phyloP scores from a whole-genome alignment of 129 eudicot species.

The Centaurea solstitialis region DNA sequence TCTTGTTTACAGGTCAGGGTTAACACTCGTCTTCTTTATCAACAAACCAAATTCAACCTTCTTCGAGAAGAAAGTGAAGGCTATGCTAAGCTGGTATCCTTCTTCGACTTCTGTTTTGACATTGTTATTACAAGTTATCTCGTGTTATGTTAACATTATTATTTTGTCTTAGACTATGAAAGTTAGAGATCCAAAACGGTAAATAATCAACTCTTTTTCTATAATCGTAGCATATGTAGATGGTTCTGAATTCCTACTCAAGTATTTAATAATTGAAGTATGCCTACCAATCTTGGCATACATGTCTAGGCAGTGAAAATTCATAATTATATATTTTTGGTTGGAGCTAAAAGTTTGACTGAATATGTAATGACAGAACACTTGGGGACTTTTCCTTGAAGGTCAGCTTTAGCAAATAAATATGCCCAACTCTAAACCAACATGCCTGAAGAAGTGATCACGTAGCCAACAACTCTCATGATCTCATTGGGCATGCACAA shows the following conservation, averaged over 20 bases:
- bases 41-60: constrained; percentile 96
- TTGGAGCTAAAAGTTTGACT: neutral
- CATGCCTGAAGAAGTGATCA: neutral
- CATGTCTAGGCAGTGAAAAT: neutral
- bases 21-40: constrained; percentile 97
- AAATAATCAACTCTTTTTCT: neutral
- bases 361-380: neutral
- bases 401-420: neutral
- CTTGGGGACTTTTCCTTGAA: neutral
- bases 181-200: constrained; percentile 5
- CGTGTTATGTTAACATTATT: neutral
- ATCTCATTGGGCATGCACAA: neutral
- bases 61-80: constrained; percentile 99
- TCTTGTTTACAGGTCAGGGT: constrained; percentile 84
- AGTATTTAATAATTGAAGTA: neutral
- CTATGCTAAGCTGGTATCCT: constrained; percentile 95
- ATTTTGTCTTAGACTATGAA: constrained; percentile 8
- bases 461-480: neutral
- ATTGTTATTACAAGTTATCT: neutral
- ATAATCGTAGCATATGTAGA: neutral
- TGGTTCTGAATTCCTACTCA: neutral
- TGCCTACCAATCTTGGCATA: neutral
- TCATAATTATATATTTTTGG: neutral
- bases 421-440: neutral
- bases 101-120: constrained; percentile 10